phyloP scores from a whole-genome alignment of 768 basidiomycete species.

The Clitopilus passeckerianus region DNA sequence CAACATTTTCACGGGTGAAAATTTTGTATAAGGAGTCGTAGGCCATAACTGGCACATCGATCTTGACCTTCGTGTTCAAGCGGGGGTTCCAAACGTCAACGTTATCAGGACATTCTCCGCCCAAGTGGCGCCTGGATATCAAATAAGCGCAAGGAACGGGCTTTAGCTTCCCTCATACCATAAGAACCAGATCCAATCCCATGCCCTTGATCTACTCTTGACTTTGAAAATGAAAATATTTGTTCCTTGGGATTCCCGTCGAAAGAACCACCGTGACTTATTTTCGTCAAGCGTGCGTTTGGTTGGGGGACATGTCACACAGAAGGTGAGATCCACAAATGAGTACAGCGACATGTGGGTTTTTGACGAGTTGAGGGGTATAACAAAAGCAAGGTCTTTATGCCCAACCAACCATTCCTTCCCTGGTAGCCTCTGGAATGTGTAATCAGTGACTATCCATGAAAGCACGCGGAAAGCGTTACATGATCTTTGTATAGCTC shows the following conservation, averaged over 20 bases:
- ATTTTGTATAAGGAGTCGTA: conserved; percentile 36
- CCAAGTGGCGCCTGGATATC: conserved; percentile 58
- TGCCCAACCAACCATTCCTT: conserved; percentile 66
- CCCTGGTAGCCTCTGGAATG: conserved; percentile 50
- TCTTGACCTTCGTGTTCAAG: conserved; percentile 59
- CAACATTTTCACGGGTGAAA: conserved; percentile 58
- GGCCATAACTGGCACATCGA: conserved; percentile 58
- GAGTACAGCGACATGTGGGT: conserved; percentile 86
- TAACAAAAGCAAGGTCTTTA: conserved; percentile 74
- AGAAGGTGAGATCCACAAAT: conserved; percentile 81
- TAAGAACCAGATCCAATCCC: conserved; percentile 89
- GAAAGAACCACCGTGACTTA: conserved; percentile 44
- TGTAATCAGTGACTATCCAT: conserved; percentile 6
- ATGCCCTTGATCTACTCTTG: conserved; percentile 70
- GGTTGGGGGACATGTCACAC: conserved; percentile 61
- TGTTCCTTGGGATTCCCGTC: conserved; percentile 56
- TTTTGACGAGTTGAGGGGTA: conserved; percentile 59
- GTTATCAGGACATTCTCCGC: conserved; percentile 60
- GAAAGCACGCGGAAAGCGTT: conserved; percentile 15
- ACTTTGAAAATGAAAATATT: conserved; percentile 86
- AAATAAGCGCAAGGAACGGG: not conserved
- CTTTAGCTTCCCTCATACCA: conserved; percentile 41
- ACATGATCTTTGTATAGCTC: conserved; percentile 89
- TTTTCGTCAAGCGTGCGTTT: conserved; percentile 30
- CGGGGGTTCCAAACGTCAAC: conserved; percentile 71